Evolutionary conservation across 2,329 filamentous ascomycete species (phyloP).

Genomic region (Lecanosticta acicola): DNA sequence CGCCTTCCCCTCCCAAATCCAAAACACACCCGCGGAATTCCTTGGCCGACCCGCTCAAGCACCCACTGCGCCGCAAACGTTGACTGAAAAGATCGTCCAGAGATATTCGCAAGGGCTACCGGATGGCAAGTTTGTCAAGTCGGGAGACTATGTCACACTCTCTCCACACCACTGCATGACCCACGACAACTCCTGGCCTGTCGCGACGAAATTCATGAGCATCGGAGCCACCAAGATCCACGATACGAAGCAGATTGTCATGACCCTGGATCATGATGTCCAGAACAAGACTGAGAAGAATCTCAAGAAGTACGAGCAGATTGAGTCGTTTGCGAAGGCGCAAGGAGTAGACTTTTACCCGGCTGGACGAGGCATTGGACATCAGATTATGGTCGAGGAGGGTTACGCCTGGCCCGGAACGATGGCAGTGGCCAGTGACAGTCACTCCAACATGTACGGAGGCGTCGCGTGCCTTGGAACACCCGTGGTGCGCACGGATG

Average conservation of each 20-base stretch:
- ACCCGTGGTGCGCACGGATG: slow-evolving; percentile 80
- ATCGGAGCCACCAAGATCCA: slow-evolving; percentile 72
- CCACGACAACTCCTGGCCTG: slow-evolving; percentile 77
- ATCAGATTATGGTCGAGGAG: slow-evolving; percentile 88
- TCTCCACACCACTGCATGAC: slow-evolving; percentile 72
- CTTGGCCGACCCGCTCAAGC: slow-evolving; percentile 56
- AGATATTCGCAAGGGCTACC: slow-evolving; percentile 69
- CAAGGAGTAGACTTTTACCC: slow-evolving; percentile 75
- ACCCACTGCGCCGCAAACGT: slow-evolving; percentile 59
- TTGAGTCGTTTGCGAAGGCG: slow-evolving; percentile 72
- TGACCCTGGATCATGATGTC: slow-evolving; percentile 83
- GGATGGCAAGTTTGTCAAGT: slow-evolving; percentile 66
- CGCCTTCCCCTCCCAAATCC: slow-evolving; percentile 60
- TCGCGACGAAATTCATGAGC: slow-evolving; percentile 73
- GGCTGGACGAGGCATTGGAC: slow-evolving; percentile 75
- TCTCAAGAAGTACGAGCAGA: slow-evolving; percentile 73
- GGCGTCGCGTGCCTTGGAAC: slow-evolving; percentile 72
- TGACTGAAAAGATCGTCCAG: slow-evolving; percentile 92
- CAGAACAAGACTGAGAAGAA: slow-evolving; percentile 76
- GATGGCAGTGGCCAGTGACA: slow-evolving; percentile 70
- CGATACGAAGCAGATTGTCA: slow-evolving; percentile 67
- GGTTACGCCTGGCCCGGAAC: slow-evolving; percentile 81
- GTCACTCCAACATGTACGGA: slow-evolving; percentile 78
- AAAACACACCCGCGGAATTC: slow-evolving; percentile 63
- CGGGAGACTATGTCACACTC: slow-evolving; percentile 79